phyloP scores from a whole-genome alignment of 2,329 filamentous ascomycete genomes.

The Exophiala sideris region DNA sequence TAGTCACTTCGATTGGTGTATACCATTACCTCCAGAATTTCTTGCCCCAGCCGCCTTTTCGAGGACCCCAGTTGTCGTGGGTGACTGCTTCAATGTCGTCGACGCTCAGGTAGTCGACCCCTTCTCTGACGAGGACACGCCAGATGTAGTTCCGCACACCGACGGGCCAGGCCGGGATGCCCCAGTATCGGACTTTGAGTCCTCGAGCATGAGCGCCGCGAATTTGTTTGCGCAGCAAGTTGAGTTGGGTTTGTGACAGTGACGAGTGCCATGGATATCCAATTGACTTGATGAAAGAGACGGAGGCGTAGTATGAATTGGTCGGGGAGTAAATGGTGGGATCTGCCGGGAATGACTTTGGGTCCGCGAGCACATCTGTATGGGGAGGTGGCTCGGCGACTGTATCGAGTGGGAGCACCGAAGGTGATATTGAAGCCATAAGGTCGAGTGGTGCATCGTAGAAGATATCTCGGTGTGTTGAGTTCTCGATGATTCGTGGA shows the following conservation, averaged over 20 bases:
- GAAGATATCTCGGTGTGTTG: constrained; percentile 53
- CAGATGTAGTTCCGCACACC: constrained; percentile 54
- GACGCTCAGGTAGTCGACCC: constrained; percentile 55
- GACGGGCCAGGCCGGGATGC: constrained; percentile 55
- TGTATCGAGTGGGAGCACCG: background rate
- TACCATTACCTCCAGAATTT: constrained; percentile 4
- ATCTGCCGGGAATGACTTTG: background rate
- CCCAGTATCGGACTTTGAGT: constrained; percentile 57
- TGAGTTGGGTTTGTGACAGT: constrained; percentile 42
- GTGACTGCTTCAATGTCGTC: constrained; percentile 46
- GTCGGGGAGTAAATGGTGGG: constrained; percentile 39
- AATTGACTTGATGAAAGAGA: constrained; percentile 48
- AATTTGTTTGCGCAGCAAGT: constrained; percentile 50
- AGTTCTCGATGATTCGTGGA: constrained; percentile 42
- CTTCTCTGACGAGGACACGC: constrained; percentile 52
- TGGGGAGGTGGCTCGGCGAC: background rate
- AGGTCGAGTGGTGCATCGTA: constrained; percentile 51
- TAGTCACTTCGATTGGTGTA: no score
- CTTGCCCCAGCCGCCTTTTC: constrained; percentile 11
- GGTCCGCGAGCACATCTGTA: background rate
- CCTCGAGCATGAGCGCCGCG: constrained; percentile 49
- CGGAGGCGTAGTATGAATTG: constrained; percentile 58
- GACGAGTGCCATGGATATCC: constrained; percentile 33
- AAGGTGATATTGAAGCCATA: constrained; percentile 23
- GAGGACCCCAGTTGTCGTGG: constrained; percentile 44